Conservation (phyloP, 208 protist genomes). For the Phytomonas sp. region DNA sequence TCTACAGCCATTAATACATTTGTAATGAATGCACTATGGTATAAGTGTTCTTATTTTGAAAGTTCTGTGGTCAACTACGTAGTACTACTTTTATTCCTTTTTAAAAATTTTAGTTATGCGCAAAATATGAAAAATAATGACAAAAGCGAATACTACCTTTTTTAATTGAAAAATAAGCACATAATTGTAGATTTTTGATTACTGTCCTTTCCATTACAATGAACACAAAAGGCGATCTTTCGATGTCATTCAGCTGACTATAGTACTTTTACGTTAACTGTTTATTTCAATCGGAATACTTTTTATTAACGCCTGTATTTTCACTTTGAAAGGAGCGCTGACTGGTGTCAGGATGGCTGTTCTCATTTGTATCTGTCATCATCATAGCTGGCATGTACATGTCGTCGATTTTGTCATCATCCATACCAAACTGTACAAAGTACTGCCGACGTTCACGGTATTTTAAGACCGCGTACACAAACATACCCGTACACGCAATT, state of each 20-base stretch:
- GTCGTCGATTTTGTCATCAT: constrained; percentile 71
- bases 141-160: constrained; percentile 4
- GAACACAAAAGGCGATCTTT: not conserved
- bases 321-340: not conserved
- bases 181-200: not conserved
- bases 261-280: not conserved
- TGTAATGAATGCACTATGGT: not conserved
- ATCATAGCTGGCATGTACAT: constrained; percentile 41
- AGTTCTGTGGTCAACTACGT: not conserved
- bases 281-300: not conserved
- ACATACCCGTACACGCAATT: constrained; percentile 17
- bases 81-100: not conserved
- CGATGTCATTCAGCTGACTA: not conserved
- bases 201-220: not conserved
- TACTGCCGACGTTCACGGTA: constrained; percentile 69
- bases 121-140: constrained; percentile 12
- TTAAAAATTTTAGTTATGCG: constrained; percentile 4
- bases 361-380: not conserved
- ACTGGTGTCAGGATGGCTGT: not conserved
- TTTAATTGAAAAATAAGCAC: not conserved
- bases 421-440: constrained; percentile 65
- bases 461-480: constrained; percentile 42
- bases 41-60: not conserved
- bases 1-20: not conserved
- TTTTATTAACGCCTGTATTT: not conserved